A percentile compares a stretch with the other conserved stretches of the same genome.
Conservation (phyloP, 2,329 filamentous ascomycete species). For the Colletotrichum lini region DNA sequence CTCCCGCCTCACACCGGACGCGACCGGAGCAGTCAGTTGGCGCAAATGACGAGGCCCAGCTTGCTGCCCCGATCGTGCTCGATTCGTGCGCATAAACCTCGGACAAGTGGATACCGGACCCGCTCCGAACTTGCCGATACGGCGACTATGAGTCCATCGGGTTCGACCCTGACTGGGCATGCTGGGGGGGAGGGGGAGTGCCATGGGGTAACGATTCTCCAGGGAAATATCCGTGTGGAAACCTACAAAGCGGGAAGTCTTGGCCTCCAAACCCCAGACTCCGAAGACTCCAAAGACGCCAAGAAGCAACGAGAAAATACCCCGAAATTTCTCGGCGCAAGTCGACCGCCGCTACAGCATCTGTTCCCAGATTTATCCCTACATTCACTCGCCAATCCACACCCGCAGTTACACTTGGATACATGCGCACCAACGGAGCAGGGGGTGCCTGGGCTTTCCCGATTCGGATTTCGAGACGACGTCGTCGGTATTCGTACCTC, state of each 20-base stretch:
- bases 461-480: conserved; percentile 19
- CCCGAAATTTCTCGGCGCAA: neutral
- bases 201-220: neutral
- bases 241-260: neutral
- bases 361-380: neutral
- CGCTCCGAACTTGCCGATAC: conserved; percentile 36
- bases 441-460: conserved; percentile 4
- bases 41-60: conserved; percentile 19
- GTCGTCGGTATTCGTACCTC: neutral
- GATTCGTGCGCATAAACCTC: conserved; percentile 40
- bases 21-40: conserved; percentile 14
- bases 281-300: neutral
- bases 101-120: conserved; percentile 36
- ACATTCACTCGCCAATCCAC: conserved; percentile 4
- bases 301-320: neutral
- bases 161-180: conserved; percentile 2
- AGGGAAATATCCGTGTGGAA: neutral
- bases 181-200: neutral
- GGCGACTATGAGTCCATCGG: neutral
- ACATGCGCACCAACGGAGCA: conserved; percentile 35
- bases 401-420: conserved; percentile 15
- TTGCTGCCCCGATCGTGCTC: conserved; percentile 25
- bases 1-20: conserved; percentile 12
- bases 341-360: neutral
- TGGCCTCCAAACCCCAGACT: neutral